These are phyloP conservation scores for Nakazawaea populi DNA, from an alignment of 805 yeast species.

Conservation along the genomic window DNA sequence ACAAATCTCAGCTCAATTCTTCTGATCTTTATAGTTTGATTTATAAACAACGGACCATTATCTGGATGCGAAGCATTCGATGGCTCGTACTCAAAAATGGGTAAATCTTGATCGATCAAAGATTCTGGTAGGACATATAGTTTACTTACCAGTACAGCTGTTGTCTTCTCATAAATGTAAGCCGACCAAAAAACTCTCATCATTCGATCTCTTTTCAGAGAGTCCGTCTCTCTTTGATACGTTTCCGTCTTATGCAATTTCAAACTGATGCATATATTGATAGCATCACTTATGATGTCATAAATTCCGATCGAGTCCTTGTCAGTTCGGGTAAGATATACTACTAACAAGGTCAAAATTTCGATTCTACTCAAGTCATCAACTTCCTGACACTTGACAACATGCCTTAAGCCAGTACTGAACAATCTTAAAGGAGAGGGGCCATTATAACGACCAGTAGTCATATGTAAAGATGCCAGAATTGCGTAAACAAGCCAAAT, in stretches of 20 bases:
- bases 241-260: slow-evolving; percentile 30
- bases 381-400: slow-evolving; percentile 37
- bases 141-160: slow-evolving; percentile 56
- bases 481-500: slow-evolving; percentile 51
- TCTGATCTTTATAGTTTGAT: slow-evolving; percentile 50
- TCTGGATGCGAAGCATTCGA: slow-evolving; percentile 29
- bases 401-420: slow-evolving; percentile 53
- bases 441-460: slow-evolving; percentile 51
- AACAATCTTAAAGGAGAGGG: slow-evolving; percentile 51
- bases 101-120: slow-evolving; percentile 40
- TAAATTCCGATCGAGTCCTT: slow-evolving; percentile 50
- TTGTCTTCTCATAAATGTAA: slow-evolving; percentile 55
- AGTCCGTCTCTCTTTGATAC: slow-evolving; percentile 22
- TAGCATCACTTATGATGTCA: slow-evolving; percentile 47
- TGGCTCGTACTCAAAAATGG: slow-evolving; percentile 42
- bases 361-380: slow-evolving; percentile 43
- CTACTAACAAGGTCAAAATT: slow-evolving; percentile 43
- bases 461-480: slow-evolving; percentile 44
- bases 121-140: slow-evolving; percentile 48
- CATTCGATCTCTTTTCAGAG: slow-evolving; percentile 28
- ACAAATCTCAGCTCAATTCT: slow-evolving; percentile 57
- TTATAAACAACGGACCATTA: slow-evolving; percentile 38
- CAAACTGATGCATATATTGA: slow-evolving; percentile 35
- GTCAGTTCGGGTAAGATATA: slow-evolving; percentile 56
- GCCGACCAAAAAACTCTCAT: slow-evolving; percentile 61